phyloP scores from a whole-genome alignment of 2,329 filamentous ascomycete genomes.

The Fulvia fulva region DNA sequence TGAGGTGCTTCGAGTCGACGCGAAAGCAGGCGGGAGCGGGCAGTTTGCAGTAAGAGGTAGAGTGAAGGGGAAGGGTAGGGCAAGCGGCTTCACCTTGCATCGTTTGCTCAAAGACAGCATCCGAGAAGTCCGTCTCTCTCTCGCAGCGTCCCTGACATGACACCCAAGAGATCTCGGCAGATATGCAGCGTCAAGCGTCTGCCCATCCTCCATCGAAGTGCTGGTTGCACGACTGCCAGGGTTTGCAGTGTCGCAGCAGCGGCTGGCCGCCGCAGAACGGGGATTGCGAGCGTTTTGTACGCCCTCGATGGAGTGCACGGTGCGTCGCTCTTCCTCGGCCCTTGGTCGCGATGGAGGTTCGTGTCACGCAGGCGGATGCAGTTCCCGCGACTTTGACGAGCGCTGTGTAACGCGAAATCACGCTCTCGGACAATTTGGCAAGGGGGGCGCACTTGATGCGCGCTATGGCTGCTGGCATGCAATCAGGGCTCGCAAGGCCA shows the following conservation, averaged over 20 bases:
- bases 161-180: background rate
- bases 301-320: background rate
- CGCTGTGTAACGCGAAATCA: background rate
- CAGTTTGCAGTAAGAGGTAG: conserved; percentile 3
- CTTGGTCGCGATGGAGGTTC: background rate
- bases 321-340: conserved; percentile 6
- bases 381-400: conserved; percentile 1
- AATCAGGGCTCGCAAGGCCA: conserved; percentile 7
- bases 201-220: background rate
- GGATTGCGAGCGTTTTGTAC: conserved; percentile 2
- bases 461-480: conserved; percentile 1
- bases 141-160: conserved; percentile 1
- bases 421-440: conserved; percentile 4
- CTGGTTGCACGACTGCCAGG: background rate
- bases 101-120: background rate
- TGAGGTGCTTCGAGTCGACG: background rate
- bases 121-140: background rate
- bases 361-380: conserved; percentile 3
- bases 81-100: conserved; percentile 1
- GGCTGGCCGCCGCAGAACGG: background rate
- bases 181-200: background rate
- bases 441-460: background rate
- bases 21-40: background rate
- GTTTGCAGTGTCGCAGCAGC: background rate
- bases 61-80: background rate